Evolutionary conservation across 805 yeast species (phyloP), one percentile per base, ranked within the genome.

Genomic region (Saccharomycopsis microspora): DNA sequence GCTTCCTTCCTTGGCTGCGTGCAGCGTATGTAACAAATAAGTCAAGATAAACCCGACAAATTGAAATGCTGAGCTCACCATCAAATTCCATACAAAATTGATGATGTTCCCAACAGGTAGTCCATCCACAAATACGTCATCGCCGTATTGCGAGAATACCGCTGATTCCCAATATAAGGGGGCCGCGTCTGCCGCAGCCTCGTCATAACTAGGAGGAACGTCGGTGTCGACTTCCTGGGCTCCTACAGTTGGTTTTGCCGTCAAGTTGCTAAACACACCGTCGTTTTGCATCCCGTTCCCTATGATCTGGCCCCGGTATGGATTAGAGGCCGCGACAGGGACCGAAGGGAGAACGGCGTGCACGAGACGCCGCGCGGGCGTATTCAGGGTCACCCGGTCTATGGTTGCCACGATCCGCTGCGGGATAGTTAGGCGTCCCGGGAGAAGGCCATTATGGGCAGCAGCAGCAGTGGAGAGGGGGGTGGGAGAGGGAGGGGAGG

Each of bases 161-260:
- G 93, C 77, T 5, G 89, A 78, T 63, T 93, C 98, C 95, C 97
- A 93, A 64, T 93, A 93, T 38, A 96, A 95, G 0, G 98, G 98
- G 0, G 94, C 79, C 10, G 93, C 76, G 61, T 93, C 98, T 3
- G 87, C 83, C 0, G 96, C 86, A 0, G 96, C 97, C 60, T 89
- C 97, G 48, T 86, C 96, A 64, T 93, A 93, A 0, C 95, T 72
- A 3, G 97, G 97, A 27, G 85, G 82, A 33, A 68, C 68, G 51
- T 82, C 89, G n/a, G 36, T 34, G 7, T 68, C 63, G 39, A 61
- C 60, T 11, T 62, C 39, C 32, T 32, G 40, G 3, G 19, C 40
- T 9, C 34, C 19, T 9, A 47, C 43, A 5, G 49, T 45, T 4
- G 96, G 96, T 59, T 89, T 90, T 3, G 97, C 97, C 57, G 85